Base-by-base conservation (phyloP, 2,329 filamentous ascomycete species). In the Hysterium pulicare region DNA sequence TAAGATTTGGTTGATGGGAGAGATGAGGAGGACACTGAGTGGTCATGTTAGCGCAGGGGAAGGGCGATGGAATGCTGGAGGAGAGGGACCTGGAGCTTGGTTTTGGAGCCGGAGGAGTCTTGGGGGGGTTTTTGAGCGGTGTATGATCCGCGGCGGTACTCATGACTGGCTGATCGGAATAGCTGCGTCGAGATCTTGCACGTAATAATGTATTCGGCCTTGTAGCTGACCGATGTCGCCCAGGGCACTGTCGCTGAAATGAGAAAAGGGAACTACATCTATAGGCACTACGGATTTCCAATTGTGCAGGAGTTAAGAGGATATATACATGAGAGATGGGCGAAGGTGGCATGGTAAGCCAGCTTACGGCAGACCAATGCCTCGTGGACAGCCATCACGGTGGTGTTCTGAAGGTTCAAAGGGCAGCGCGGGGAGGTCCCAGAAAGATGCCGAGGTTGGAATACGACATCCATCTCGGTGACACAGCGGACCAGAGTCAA, bases 1-100 rank as follows among this genome's bases (percentile, higher is more conserved):
- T 1, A 98, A 78, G 35, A 97, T 81, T 64, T 95, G 83, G 64
- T 97, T 96, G 38, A 78, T 75, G 0, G 90, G 86, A 0, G 93
- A 96, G 36, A 98, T 74, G 11, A 97, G 77, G 24, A 97, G 73
- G 35, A 97, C 82, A 53, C 88, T 94, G 45, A 48, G 23, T n/a
- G 23, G 20, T 6, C 33, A 22, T 13, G 17, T 20, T 22, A 22
- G 23, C 22, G 35, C 37, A 34, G 24, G 17, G n/a, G n/a, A n/a
- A n/a, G 13, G 2, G 7, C 6, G 19, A 20, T 31, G 23, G 5
- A 22, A 6, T 6, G 16, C 9, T 31, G 11, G 5, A 38, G 30
- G 28, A 3, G 19, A 45, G 60, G 42, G 63, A 80, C 79, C 78
- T 82, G 10, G 83, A 78, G 62, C 83, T 87, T 2, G 85, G 84